Percentiles rank a stretch among this genome's conserved stretches.
phyloP scores from a whole-genome alignment of 2,329 filamentous ascomycete species.

The Monosporascus sp. region DNA sequence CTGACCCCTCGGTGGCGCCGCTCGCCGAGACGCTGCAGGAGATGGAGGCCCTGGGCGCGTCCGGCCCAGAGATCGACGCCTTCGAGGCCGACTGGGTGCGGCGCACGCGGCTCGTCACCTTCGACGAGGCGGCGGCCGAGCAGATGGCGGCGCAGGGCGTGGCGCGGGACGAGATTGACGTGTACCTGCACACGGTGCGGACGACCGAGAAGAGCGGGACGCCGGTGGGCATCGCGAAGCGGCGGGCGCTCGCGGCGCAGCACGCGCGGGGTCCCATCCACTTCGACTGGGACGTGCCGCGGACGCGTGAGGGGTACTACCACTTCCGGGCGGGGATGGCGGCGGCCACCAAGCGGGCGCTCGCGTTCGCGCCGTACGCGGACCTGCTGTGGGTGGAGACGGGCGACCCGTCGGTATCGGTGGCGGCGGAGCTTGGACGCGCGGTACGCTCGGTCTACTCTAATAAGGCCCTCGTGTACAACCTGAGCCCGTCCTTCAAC shows the following conservation, averaged over 20 bases:
- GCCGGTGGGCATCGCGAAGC: constrained; percentile 67
- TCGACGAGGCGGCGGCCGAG: constrained; percentile 81
- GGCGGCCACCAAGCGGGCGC: constrained; percentile 87
- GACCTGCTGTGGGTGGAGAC: constrained; percentile 98
- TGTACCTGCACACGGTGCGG: constrained; percentile 60
- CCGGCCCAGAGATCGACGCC: constrained; percentile 73
- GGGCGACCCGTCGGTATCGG: constrained; percentile 76
- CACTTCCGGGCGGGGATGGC: constrained; percentile 80
- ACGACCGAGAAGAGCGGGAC: constrained; percentile 61
- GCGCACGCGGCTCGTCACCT: constrained; percentile 76
- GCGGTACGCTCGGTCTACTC: constrained; percentile 68
- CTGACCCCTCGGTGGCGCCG: constrained; percentile 68
- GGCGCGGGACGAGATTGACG: constrained; percentile 56
- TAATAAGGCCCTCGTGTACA: constrained; percentile 90
- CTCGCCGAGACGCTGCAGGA: constrained; percentile 83
- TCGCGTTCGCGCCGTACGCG: constrained; percentile 86
- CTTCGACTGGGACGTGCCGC: constrained; percentile 88
- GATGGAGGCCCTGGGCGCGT: constrained; percentile 79
- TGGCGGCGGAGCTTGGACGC: constrained; percentile 69
- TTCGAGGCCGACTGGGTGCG: constrained; percentile 90
- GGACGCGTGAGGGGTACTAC: constrained; percentile 91
- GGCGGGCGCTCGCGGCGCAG: constrained; percentile 65
- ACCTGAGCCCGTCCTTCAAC: constrained; percentile 95
- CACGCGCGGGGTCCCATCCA: constrained; percentile 64
- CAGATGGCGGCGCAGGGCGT: constrained; percentile 67